Base-by-base conservation (phyloP, 2,329 filamentous ascomycete genomes). In the Trichophyton rubrum region DNA sequence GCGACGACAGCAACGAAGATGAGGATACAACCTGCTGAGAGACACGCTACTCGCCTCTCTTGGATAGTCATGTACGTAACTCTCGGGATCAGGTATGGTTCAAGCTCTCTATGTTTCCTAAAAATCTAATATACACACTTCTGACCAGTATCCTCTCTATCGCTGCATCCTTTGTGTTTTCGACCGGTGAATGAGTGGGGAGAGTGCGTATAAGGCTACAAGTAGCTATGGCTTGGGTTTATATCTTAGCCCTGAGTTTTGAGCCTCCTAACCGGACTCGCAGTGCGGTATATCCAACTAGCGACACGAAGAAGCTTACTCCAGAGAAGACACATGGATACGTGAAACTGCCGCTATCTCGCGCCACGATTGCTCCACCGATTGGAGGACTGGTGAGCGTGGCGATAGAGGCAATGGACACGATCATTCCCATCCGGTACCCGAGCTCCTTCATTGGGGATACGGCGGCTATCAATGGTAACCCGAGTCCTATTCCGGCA, bases 391-490 rank as follows among this genome's bases (percentile, higher is more conserved):
- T 27, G 20, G 41, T 59, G 8, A 59, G 22, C 7, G 41, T 35
- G n/a, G 35, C 57, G 6, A 59, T 27, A 6, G 40, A 45, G n/a
- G 35, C 41, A 13, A 43, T 35, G 27, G 11, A 40, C 20, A 49
- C 24, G 13, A 49, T n/a, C 5, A n/a, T 49, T 9, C 57, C 57
- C 41, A 49, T 59, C 20, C 57, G 57, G 17, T 49, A 40, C 2
- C 57, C 57, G 6, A 59, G 20, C 40, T 59, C 57, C 43, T 59
- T 43, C 27, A 59, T 59, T 11, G 57, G 57, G 0, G 57, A 59
- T 11, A 59, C 41, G 24, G n/a, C 27, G 6, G 57, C 57, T 5
- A 45, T 47, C 11, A 49, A 17, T n/a, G 43, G 27, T 3, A 35
- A 20, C 13, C 27, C 43, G 17, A 59, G 43, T 11, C 57, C 57